A percentile compares a stretch with the other conserved stretches of the same genome.
These are phyloP conservation scores for Knufia petricola DNA, from an alignment of 2,329 filamentous ascomycete species.

Conservation along the genomic window DNA sequence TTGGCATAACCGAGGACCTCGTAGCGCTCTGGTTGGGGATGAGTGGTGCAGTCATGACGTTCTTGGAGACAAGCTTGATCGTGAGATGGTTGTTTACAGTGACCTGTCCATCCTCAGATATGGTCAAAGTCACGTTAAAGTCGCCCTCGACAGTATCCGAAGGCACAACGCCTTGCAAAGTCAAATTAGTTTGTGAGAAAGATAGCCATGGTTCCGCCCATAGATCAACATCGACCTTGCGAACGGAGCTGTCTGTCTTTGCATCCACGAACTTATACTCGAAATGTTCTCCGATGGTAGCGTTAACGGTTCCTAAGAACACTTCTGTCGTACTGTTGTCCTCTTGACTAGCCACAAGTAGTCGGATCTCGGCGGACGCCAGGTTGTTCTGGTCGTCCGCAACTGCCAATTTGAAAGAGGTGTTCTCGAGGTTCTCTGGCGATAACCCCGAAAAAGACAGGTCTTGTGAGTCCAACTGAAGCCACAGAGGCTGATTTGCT, in stretches of 20 bases:
- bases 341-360: conserved; percentile 31
- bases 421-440: conserved; percentile 47
- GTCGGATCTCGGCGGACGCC: conserved; percentile 47
- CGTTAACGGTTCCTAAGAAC: conserved; percentile 32
- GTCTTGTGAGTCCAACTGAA: conserved; percentile 53
- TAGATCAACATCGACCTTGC: conserved; percentile 1
- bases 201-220: not conserved
- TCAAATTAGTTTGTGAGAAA: not conserved
- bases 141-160: not conserved
- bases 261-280: conserved; percentile 34
- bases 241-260: conserved; percentile 21
- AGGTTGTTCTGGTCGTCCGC: conserved; percentile 51
- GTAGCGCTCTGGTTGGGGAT: not conserved
- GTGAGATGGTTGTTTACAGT: not conserved
- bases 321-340: not conserved
- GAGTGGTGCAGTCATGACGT: not conserved
- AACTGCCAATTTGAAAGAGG: conserved; percentile 54
- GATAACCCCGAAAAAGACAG: conserved; percentile 58
- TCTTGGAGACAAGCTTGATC: not conserved
- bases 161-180: conserved; percentile 7
- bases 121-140: not conserved
- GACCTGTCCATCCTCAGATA: not conserved
- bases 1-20: not conserved
- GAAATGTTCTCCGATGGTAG: conserved; percentile 42
- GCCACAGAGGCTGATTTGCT: conserved; percentile 56